Base-by-base conservation (phyloP, 345 rosid genomes). In the Gossypioides kirkii region DNA sequence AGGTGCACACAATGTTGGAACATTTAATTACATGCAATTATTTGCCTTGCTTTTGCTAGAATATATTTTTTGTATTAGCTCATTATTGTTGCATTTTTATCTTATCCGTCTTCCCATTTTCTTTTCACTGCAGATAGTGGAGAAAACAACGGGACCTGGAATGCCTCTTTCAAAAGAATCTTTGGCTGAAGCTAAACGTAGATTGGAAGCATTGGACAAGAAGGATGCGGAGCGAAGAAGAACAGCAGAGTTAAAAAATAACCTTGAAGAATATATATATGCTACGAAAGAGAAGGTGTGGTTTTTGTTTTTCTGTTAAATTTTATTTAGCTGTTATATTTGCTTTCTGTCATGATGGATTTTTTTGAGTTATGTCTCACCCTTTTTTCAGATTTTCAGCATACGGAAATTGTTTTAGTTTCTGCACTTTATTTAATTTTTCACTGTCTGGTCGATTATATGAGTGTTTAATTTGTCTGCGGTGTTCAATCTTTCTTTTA, bases 191-290 rank as follows among this genome's bases (percentile, higher is more conserved):
- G 91, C 98, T 71, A 86, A 86, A 81, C 77, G 60, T 63, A 95
- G 82, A 82, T 75, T 95, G 82, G 97, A 93, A 77, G 85, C 76
- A 70, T 82, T 91, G 83, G 89, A 92, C 86, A 88, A 84, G 87
- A 93, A 84, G 81, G 99, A 95, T 78, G 86, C 82, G 18, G 99
- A 95, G 82, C 82, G 99, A 72, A 86, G 91, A 85, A 89, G 90
- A 78, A 95, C 99, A 25, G 98, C 98, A 1, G 98, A 95, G 80
- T 80, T 93, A 69, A 95, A 95, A 79, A 95, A 95, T 84, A 84
- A 85, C 79, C 89, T 95, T 85, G 99, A 95, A 81, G 89, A 90
- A 49, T 95, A 95, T 79, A 89, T 95, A 77, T 95, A 95, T 84
- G 88, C 94, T 32, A 93, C 97, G 18, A 95, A 95, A 87, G 99